A percentile compares a stretch with the other conserved stretches of the same genome.
These are phyloP conservation scores for Hypoxylon sp. DNA, from an alignment of 2,329 filamentous ascomycete genomes.

Conservation along the genomic window DNA sequence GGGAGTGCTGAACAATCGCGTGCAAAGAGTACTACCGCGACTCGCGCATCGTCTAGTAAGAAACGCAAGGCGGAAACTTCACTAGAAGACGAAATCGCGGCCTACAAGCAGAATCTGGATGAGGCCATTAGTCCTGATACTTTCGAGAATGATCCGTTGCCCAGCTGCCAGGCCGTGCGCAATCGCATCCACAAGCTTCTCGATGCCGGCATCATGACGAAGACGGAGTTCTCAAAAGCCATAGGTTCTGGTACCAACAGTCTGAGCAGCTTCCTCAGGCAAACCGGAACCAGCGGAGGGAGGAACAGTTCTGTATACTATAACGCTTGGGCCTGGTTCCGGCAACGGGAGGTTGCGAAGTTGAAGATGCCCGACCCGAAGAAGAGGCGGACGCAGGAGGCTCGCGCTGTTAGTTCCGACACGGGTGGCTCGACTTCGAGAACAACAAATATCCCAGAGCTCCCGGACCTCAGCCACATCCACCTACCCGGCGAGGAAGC, in stretches of 20 bases:
- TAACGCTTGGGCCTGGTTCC: constrained; percentile 40
- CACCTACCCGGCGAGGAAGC: constrained; percentile 59
- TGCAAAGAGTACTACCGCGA: neutral
- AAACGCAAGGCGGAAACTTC: constrained; percentile 43
- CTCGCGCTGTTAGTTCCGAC: neutral
- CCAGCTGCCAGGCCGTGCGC: constrained; percentile 33
- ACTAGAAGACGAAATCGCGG: constrained; percentile 46
- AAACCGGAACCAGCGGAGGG: constrained; percentile 23
- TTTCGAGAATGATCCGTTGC: constrained; percentile 11
- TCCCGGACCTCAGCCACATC: constrained; percentile 57
- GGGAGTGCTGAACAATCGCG: neutral
- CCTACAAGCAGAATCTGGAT: constrained; percentile 45
- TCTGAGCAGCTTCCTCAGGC: constrained; percentile 33
- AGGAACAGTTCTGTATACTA: constrained; percentile 21
- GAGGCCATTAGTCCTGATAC: constrained; percentile 9
- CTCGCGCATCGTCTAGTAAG: constrained; percentile 26
- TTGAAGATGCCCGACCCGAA: constrained; percentile 44
- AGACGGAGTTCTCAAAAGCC: constrained; percentile 37
- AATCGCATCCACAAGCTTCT: constrained; percentile 39
- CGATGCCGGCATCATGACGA: constrained; percentile 43
- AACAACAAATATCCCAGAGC: constrained; percentile 8
- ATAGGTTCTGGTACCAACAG: constrained; percentile 23
- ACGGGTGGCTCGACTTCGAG: neutral
- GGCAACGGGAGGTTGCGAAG: constrained; percentile 38
- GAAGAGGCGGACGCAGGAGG: constrained; percentile 32